phyloP scores from a whole-genome alignment of 2,329 filamentous ascomycete species.

The Penicillium corylophilum region DNA sequence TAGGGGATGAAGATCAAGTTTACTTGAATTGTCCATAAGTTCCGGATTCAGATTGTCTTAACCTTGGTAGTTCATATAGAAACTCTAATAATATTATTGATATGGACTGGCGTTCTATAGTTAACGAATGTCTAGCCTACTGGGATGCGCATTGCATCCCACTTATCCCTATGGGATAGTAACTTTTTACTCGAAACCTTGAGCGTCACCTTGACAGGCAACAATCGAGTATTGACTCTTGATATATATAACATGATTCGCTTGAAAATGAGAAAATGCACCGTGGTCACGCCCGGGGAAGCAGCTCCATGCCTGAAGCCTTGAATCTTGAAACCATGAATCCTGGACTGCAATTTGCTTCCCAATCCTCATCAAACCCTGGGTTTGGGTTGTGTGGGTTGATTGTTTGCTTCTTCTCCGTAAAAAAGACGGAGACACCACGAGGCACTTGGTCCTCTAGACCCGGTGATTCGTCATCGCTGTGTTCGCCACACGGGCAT shows the following conservation, averaged over 20 bases:
- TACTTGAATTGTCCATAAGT: too few species aligned
- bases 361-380: constrained; percentile 19
- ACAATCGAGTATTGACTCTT: background rate
- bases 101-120: too few species aligned
- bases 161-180: too few species aligned
- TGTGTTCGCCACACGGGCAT: constrained; percentile 11
- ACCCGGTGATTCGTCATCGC: constrained; percentile 10
- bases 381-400: constrained; percentile 12
- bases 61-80: too few species aligned
- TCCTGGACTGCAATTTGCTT: constrained; percentile 16
- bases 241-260: background rate
- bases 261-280: background rate
- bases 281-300: background rate
- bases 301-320: constrained; percentile 12
- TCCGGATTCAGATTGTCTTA: too few species aligned
- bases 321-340: constrained; percentile 19
- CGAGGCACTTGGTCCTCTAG: constrained; percentile 4
- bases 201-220: background rate
- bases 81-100: too few species aligned
- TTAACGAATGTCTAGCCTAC: too few species aligned
- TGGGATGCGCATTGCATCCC: too few species aligned
- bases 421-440: constrained; percentile 1
- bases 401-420: constrained; percentile 1
- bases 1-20: too few species aligned
- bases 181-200: too few species aligned